Conservation (phyloP, 176 grass and related monocot species). For the Leersia perrieri region DNA sequence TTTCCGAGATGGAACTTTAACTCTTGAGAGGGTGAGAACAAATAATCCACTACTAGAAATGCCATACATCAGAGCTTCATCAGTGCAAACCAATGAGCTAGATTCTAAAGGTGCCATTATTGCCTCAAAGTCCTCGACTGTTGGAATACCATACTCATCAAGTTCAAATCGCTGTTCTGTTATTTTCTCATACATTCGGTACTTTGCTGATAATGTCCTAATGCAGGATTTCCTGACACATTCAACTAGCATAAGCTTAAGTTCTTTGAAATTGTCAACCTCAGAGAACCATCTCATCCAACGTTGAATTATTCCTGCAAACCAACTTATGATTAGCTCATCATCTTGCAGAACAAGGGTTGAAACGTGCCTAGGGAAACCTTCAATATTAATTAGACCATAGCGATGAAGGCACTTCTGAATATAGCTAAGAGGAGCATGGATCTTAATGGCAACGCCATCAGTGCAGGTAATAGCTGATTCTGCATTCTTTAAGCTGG, state of each 20-base stretch:
- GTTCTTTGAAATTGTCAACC: constrained; percentile 81
- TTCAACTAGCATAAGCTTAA: constrained; percentile 65
- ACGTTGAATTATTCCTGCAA: constrained; percentile 76
- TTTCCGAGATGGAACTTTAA: constrained; percentile 61
- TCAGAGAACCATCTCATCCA: constrained; percentile 81
- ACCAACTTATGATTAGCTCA: constrained; percentile 88
- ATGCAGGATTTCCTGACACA: constrained; percentile 90
- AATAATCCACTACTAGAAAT: constrained; percentile 72
- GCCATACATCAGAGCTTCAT: constrained; percentile 84
- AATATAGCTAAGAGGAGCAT: constrained; percentile 66
- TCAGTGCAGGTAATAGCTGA: constrained; percentile 34
- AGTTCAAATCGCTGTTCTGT: constrained; percentile 91
- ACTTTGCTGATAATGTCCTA: constrained; percentile 85
- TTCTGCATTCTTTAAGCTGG: constrained; percentile 38
- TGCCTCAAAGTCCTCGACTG: constrained; percentile 58
- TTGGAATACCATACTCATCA: constrained; percentile 66
- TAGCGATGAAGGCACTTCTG: constrained; percentile 72
- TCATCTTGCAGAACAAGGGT: constrained; percentile 89
- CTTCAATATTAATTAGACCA: constrained; percentile 76
- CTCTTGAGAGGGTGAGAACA: constrained; percentile 71
- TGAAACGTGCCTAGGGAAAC: constrained; percentile 73
- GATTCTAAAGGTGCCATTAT: constrained; percentile 36
- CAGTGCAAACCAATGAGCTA: constrained; percentile 29
- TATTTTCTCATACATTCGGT: constrained; percentile 73
- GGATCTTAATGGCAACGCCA: constrained; percentile 46